Evolutionary conservation across 2,329 filamentous ascomycete species (phyloP).

Genomic region (Calcarisporium arbuscula): DNA sequence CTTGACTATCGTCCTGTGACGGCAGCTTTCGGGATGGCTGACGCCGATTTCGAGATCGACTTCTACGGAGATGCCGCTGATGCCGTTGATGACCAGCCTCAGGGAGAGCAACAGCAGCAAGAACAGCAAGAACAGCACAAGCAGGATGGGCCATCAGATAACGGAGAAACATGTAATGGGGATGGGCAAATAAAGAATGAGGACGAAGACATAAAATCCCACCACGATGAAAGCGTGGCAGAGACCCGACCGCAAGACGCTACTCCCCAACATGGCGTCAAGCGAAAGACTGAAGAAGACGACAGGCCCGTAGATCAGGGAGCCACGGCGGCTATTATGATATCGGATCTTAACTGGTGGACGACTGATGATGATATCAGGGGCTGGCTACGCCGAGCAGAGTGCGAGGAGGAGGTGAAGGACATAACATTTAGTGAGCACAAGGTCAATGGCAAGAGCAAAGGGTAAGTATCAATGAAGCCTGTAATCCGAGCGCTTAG

Average conservation of each 20-base stretch:
- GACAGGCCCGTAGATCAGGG: slow-evolving; percentile 52
- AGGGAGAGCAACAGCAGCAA: too few species aligned
- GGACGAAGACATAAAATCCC: slow-evolving; percentile 19
- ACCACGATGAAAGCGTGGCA: slow-evolving; percentile 31
- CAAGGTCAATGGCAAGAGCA: slow-evolving; percentile 98
- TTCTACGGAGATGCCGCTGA: slow-evolving; percentile 58
- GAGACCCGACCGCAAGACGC: slow-evolving; percentile 17
- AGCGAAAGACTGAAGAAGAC: slow-evolving; percentile 55
- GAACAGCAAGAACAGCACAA: slow-evolving; percentile 22
- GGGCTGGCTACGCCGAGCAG: slow-evolving; percentile 74
- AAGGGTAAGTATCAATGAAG: slow-evolving; percentile 61
- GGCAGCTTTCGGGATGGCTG: slow-evolving; percentile 46
- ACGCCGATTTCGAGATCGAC: slow-evolving; percentile 68
- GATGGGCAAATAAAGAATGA: slow-evolving; percentile 18
- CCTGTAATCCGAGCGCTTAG: background rate
- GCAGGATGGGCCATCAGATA: slow-evolving; percentile 31
- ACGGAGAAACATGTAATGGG: slow-evolving; percentile 33
- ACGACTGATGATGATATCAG: slow-evolving; percentile 92
- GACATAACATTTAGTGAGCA: slow-evolving; percentile 97
- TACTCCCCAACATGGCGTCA: slow-evolving; percentile 41
- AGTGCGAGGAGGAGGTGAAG: slow-evolving; percentile 76
- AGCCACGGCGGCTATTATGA: slow-evolving; percentile 66
- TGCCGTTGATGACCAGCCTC: too few species aligned
- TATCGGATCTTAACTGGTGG: slow-evolving; percentile 95
- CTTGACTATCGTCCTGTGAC: slow-evolving; percentile 2